These are phyloP conservation scores for Brachypodium distachyon DNA, from an alignment of 202 grass and related monocot species.

Conservation along the genomic window DNA sequence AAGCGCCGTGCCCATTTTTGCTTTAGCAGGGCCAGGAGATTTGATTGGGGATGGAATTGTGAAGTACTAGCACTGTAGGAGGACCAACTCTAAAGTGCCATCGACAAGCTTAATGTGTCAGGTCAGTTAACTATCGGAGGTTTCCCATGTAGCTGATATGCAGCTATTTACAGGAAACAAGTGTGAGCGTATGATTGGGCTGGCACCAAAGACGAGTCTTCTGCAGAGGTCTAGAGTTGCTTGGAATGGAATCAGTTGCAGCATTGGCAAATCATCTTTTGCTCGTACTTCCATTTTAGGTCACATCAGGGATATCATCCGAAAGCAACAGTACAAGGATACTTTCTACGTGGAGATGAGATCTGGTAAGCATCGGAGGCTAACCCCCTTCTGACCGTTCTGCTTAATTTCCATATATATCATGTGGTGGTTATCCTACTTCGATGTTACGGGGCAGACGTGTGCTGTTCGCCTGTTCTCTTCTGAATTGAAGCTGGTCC, in stretches of 20 bases:
- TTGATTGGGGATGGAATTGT: neutral
- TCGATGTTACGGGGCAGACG: no score
- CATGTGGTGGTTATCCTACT: neutral
- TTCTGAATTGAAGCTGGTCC: neutral
- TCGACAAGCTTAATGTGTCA: neutral
- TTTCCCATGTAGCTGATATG: neutral
- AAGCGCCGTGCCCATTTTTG: neutral
- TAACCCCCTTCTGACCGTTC: neutral
- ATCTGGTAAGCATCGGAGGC: neutral
- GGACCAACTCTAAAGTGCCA: neutral
- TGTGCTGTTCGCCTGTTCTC: no score
- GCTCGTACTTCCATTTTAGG: neutral
- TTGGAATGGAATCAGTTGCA: constrained; percentile 9
- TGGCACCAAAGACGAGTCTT: neutral
- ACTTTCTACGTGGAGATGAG: neutral
- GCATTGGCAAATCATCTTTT: neutral
- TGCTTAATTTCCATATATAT: neutral
- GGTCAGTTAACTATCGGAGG: neutral
- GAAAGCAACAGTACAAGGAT: neutral
- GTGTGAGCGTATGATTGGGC: constrained; percentile 2
- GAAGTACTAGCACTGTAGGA: neutral
- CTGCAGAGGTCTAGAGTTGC: neutral
- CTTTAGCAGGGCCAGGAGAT: neutral
- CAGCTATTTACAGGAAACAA: neutral
- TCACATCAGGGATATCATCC: neutral